Base-by-base conservation (phyloP, 352 stramenopile genomes). In the Thalassiosira livingstoniorum region DNA sequence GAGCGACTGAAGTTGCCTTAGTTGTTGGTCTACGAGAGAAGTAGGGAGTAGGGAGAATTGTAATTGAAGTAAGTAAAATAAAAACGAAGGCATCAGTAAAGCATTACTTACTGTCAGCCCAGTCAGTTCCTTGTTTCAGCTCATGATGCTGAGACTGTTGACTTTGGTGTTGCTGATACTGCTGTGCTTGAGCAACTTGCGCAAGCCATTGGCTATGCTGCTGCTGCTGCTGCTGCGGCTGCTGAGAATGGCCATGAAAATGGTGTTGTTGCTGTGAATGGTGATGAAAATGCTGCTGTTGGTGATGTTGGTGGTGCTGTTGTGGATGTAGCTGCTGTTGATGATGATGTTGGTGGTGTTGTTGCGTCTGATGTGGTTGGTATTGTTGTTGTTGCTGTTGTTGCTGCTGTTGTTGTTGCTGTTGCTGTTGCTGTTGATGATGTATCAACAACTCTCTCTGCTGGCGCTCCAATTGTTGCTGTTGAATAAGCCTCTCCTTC, bases 1-100 rank as follows among this genome's bases (percentile, higher is more conserved):
- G n/a, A 84, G 25, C 1, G 65, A 75, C 63, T 82, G 75, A 35
- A 84, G 63, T 58, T 79, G 77, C n/a, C 83, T 67, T 37, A 82
- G 25, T 72, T 77, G 75, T 77, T 72, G 75, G 5, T 66, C 75
- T 82, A 25, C 51, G 4, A 2, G 23, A 62, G 11, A 72, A 39
- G 42, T n/a, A 25, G 7, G 45, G 31, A 61, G 60, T 5, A 51
- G n/a, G 18, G 3, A 64, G 2, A 32, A 21, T 60, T 35, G 23
- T 37, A 31, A 53, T 43, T 7, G 62, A 42, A 72, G 4, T 75
- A n/a, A 63, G 32, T 68, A 53, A n/a, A 68, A n/a, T 63, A 21
- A 7, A 10, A 7, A 61, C 35, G 34, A 31, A 61, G 23, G n/a
- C 47, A 45, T 53, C 2, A 7, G 42, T 63, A 60, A 53, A 23